Evolutionary conservation across 345 rosid species (phyloP).

Genomic region (Triadica sebifera): DNA sequence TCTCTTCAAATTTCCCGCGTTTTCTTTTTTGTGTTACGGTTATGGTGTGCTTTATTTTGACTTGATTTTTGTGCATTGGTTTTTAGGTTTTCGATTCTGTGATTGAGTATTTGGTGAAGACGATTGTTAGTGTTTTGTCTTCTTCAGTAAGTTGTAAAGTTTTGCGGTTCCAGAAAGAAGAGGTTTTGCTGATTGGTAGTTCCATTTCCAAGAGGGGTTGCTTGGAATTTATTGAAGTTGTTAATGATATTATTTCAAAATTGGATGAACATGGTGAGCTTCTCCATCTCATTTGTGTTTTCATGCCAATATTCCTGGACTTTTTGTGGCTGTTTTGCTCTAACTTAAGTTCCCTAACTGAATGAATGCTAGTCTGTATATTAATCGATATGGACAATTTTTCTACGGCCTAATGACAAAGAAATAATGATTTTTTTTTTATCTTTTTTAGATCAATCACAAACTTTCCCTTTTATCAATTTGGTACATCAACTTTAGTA

Average conservation of each 20-base stretch:
- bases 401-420: too few species aligned
- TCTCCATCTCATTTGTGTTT: not conserved
- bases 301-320: not conserved
- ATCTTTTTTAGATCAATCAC: not conserved
- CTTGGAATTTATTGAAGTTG: conserved; percentile 46
- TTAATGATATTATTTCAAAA: conserved; percentile 38
- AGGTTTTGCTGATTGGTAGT: conserved; percentile 54
- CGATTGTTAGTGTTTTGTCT: conserved; percentile 51
- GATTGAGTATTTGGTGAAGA: conserved; percentile 49
- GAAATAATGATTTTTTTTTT: too few species aligned
- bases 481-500: not conserved
- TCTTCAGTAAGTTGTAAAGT: conserved; percentile 50
- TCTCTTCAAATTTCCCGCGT: not conserved
- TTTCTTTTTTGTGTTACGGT: not conserved
- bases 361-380: not conserved
- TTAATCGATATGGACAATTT: not conserved
- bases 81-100: conserved; percentile 60
- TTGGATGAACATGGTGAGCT: conserved; percentile 46
- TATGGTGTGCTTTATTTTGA: not conserved
- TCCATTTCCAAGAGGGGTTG: conserved; percentile 36
- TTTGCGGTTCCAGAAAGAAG: conserved; percentile 35
- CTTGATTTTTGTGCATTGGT: not conserved
- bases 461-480: not conserved
- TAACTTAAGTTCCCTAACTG: not conserved
- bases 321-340: not conserved